Evolutionary conservation across 2,329 filamentous ascomycete species (phyloP).

Genomic region (Metarhizium anisopliae): DNA sequence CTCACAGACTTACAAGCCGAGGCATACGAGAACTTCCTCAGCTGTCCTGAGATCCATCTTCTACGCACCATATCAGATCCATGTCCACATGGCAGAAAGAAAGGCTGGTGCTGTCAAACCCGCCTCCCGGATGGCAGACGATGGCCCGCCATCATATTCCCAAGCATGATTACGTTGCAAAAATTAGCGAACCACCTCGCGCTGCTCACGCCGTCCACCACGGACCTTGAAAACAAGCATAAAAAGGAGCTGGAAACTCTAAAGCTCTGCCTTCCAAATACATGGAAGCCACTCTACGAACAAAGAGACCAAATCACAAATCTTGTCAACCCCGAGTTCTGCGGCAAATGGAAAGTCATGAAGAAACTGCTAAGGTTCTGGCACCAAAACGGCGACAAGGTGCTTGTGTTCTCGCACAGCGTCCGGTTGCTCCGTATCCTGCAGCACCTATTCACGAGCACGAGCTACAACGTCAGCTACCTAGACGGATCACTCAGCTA

Average conservation of each 20-base stretch:
- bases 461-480: slow-evolving; percentile 84
- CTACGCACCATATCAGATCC: slow-evolving; percentile 59
- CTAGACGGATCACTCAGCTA: slow-evolving; percentile 78
- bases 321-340: slow-evolving; percentile 81
- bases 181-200: slow-evolving; percentile 92
- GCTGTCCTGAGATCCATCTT: slow-evolving; percentile 55
- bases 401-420: slow-evolving; percentile 89
- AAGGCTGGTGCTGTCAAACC: slow-evolving; percentile 73
- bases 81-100: slow-evolving; percentile 56
- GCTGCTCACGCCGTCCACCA: slow-evolving; percentile 62
- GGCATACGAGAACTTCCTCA: slow-evolving; percentile 76
- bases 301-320: slow-evolving; percentile 71
- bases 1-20: slow-evolving; percentile 71
- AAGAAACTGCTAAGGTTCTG: slow-evolving; percentile 82
- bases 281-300: slow-evolving; percentile 65
- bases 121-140: slow-evolving; percentile 50
- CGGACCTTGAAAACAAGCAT: slow-evolving; percentile 62
- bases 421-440: slow-evolving; percentile 79
- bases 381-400: slow-evolving; percentile 85
- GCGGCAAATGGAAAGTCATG: slow-evolving; percentile 92
- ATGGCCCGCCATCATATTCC: slow-evolving; percentile 77
- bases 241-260: slow-evolving; percentile 68
- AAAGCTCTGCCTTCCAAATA: slow-evolving; percentile 62
- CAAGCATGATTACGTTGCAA: slow-evolving; percentile 70
- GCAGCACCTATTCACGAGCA: slow-evolving; percentile 76